Evolutionary conservation across 73 alveolate species (phyloP).

Genomic region (Loxodes magnus): DNA sequence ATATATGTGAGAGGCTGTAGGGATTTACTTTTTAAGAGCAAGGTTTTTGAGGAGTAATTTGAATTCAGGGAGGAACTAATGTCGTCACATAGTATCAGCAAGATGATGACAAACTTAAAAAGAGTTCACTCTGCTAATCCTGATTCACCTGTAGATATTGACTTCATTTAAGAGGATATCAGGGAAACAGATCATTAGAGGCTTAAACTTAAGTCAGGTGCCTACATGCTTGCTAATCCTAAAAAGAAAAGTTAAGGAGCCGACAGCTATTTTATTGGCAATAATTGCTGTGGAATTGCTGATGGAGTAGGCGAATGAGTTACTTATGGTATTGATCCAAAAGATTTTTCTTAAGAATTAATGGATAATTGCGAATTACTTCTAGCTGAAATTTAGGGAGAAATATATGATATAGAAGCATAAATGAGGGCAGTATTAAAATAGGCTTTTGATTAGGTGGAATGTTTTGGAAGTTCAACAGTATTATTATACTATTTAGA

Average conservation of each 20-base stretch:
- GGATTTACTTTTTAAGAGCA: too few species aligned
- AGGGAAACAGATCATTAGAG: too few species aligned
- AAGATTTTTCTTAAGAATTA: conserved; percentile 24
- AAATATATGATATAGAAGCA: not conserved
- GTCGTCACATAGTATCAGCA: too few species aligned
- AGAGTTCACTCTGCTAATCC: too few species aligned
- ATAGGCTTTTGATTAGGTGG: conserved; percentile 12
- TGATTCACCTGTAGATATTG: too few species aligned
- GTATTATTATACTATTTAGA: conserved; percentile 15
- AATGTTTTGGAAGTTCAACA: conserved; percentile 28
- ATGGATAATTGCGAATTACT: conserved; percentile 16
- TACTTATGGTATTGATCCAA: conserved; percentile 32
- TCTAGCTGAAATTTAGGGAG: not conserved
- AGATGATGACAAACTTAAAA: too few species aligned
- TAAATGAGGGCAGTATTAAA: not conserved
- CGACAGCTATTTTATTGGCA: conserved; percentile 27
- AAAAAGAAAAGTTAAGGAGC: conserved; percentile 14
- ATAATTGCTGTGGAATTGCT: conserved; percentile 39
- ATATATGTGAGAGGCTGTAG: too few species aligned
- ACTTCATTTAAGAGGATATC: too few species aligned
- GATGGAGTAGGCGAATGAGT: conserved; percentile 62
- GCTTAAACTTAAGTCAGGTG: too few species aligned
- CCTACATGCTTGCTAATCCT: conserved; percentile 5
- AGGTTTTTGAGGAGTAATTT: too few species aligned
- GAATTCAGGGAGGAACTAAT: too few species aligned